phyloP scores from a whole-genome alignment of 306 rosid species.

The Casuarina glauca region DNA sequence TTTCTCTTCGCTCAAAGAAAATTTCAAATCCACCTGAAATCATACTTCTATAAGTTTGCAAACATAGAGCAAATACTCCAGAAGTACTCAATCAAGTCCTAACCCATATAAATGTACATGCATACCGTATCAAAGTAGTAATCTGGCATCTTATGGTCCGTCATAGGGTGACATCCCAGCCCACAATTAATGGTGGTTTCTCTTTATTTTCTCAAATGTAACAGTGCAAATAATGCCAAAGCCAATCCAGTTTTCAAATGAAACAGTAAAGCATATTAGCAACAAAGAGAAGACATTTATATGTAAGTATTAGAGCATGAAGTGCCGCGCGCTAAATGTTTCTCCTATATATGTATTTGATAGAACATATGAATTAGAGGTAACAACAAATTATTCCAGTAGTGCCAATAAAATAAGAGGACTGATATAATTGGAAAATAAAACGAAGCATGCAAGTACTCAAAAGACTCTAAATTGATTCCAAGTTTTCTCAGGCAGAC shows the following conservation, averaged over 20 bases:
- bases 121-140: constrained; percentile 82
- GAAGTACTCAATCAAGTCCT: constrained; percentile 16
- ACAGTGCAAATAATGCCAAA: not conserved
- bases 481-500: not conserved
- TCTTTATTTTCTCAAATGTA: not conserved
- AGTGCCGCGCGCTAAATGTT: no score
- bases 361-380: not conserved
- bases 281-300: not conserved
- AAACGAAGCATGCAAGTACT: not conserved
- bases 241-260: not conserved
- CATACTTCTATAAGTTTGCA: constrained; percentile 19
- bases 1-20: constrained; percentile 82
- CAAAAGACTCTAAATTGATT: not conserved
- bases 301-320: no score
- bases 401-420: not conserved
- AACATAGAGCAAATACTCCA: constrained; percentile 5
- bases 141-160: constrained; percentile 88
- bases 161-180: constrained; percentile 26
- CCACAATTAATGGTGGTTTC: not conserved
- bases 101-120: constrained; percentile 22
- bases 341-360: not conserved
- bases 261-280: not conserved
- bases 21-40: constrained; percentile 78
- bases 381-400: not conserved
- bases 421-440: not conserved